Conservation (phyloP, 805 yeast genomes). For the Candida chilensis region DNA sequence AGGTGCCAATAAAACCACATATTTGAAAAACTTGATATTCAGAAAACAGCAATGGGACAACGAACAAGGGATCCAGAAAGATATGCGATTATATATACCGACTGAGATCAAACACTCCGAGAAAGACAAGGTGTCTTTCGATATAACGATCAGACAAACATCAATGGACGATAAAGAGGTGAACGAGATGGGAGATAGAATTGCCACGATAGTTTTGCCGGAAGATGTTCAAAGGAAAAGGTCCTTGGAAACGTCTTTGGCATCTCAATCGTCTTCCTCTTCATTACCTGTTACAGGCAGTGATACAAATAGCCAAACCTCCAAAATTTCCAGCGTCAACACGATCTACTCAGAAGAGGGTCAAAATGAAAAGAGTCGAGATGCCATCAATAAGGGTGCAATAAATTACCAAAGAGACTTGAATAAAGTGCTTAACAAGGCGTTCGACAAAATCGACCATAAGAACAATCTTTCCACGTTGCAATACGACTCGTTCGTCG, state of each 20-base stretch:
- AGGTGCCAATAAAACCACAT: slow-evolving; percentile 17
- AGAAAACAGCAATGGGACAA: slow-evolving; percentile 28
- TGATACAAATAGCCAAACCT: not conserved
- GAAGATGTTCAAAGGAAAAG: not conserved
- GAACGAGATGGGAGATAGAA: not conserved
- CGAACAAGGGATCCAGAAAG: slow-evolving; percentile 19
- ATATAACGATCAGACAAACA: no score
- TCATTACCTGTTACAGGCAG: no score
- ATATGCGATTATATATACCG: slow-evolving; percentile 23
- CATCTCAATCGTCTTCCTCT: no score
- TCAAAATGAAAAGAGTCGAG: no score
- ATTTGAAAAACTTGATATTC: slow-evolving; percentile 19
- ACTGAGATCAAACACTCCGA: slow-evolving; percentile 10
- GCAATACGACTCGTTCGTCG: slow-evolving; percentile 17
- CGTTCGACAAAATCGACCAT: slow-evolving; percentile 19
- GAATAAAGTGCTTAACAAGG: slow-evolving; percentile 12
- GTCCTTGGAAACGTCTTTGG: no score
- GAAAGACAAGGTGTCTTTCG: not conserved
- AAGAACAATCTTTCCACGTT: slow-evolving; percentile 18
- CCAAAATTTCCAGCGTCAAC: slow-evolving; percentile 6
- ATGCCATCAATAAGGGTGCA: no score
- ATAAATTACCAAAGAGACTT: slow-evolving; percentile 8
- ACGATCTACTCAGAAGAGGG: slow-evolving; percentile 9
- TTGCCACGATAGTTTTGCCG: not conserved
- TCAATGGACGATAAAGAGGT: no score